Evolutionary conservation across 768 basidiomycete genomes (phyloP), one percentile per base, ranked within the genome.

Genomic region (Pleurotus eryngii): DNA sequence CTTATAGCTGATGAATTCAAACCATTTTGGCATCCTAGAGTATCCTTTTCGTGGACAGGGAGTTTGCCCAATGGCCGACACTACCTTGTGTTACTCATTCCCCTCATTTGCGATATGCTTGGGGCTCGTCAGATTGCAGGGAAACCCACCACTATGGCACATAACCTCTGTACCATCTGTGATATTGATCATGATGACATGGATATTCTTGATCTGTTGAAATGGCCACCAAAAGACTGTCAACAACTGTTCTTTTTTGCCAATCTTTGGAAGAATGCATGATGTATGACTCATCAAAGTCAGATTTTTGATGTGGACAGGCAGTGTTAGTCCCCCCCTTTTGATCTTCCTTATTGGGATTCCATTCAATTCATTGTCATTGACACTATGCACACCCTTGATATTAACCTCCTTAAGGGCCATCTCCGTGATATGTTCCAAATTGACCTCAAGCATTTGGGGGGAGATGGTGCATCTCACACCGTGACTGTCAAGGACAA

Each of bases 361-460:
- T 68, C 69, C 0, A 62, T 65, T 1, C 48, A 55, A 3, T 71
- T 61, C 45, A 48, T 69, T 3, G 61, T 74, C 0, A 60, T 77
- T 11, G 76, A 80, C 49, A 56, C 71, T 2, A 77, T 78, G 76
- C 78, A 80, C 59, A 69, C 66, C 17, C 62, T 78, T 0, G 67
- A 71, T 40, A 67, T 77, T 0, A 72, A 74, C 4, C 46, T 68
- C 1, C 55, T 74, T 4, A 60, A 66, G 18, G 64, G 70, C 22
- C 76, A 78, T 50, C 70, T 66, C 46, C 63, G 66, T 3, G 48
- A 59, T 1, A 43, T 72, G 0, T 67, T 64, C 49, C 53, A 57
- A 5, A 64, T 70, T 17, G 64, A 71, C 50, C 35, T 65, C 18
- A 57, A 46, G 8, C 20, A 22, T 9, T 9, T 3, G 3, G 49